Evolutionary conservation across 2,329 filamentous ascomycete species (phyloP), one percentile per base, ranked within the genome.

Genomic region (Talaromyces sp.): DNA sequence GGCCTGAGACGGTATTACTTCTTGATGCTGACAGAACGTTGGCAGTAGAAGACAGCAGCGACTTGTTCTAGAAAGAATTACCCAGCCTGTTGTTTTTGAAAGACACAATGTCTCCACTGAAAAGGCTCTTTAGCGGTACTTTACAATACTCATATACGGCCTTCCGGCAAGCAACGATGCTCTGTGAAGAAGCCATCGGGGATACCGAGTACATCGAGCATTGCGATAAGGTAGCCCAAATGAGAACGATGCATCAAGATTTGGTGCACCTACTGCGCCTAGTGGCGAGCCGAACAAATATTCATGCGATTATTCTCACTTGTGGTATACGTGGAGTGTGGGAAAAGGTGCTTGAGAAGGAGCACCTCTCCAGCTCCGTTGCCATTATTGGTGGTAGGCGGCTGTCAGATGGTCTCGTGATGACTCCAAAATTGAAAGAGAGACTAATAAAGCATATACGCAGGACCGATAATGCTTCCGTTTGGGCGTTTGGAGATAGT

Each of bases 401-500:
- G 1, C 69, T 85, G 27, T 64, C 71, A 0, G 80, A 86, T 63
- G 79, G 75, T 0, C 77, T 82, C 27, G 79, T 89, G 8, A 77
- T 90, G 37, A 86, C 83, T 0, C 75, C 81, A 7, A 68, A 67
- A 0, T 73, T 83, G 24, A 90, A 89, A 71, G 80, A 75, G 1
- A 70, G 68, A 0, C 49, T 89, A 27, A 84, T 87, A 0, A 60
- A 62, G 1, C 75, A 71, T 19, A 70, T 88, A 27, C 75, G 73
- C 61, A 31, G 76, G 0, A 19, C 19, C 0, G 8, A 24, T 47
- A 3, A 73, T 0, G 52, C 79, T 33, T 72, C 79, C 45, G 82
- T 88, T 24, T 83, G 78, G 72, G 87, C 85, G 0, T 86, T 90
- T 69, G 86, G 87, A 19, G 86, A 89, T 69, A 86, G 86, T 67